Evolutionary conservation across 2,329 filamentous ascomycete species (phyloP), one percentile per base, ranked within the genome.

Genomic region (Capronia coronata): DNA sequence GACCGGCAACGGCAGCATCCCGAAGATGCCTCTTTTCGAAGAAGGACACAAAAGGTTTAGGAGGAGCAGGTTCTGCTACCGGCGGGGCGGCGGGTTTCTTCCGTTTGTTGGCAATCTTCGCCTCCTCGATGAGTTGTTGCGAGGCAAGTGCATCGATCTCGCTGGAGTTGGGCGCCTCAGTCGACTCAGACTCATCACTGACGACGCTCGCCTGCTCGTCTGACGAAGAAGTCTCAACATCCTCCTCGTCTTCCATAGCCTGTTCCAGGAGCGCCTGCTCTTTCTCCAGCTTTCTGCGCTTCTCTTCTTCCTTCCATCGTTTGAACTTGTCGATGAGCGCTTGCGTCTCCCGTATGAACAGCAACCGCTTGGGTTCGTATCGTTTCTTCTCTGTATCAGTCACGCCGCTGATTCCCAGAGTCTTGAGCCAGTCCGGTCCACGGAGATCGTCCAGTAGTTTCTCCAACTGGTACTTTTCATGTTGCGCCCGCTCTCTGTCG

Each of bases 341-440:
- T 55, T 87, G 77, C 50, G 94, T 90, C 53, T 94, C 88, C 49
- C 76, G 78, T 60, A 96, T 84, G 64, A 96, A 94, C 65, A 91
- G 83, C 52, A 83, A 77, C 22, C 93, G 80, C 54, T 93, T 93
- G 2, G 85, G 82, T 67, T 95, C 88, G 67, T 88, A 96, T 23
- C 84, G 79, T 66, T 86, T 93, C 68, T 87, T 91, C 62, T 87
- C 87, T 18, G 81, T 82, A 63, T 96, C 90, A 0, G 88, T 94
- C 30, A 94, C 71, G 30, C 78, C 87, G 56, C 82, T 91, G 27
- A 97, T 84, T 21, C 91, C 93, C 82, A 98, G 89, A 2, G 90
- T 79, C 54, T 86, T 83, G 49, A 96, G 74, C 93, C 93, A 98
- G 67, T 97, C 93, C 50, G 86, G 87, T 2, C 91, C 87, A 64